A percentile compares a stretch with the other conserved stretches of the same genome.
These are phyloP conservation scores for Sugiyamaella neomexicana DNA, from an alignment of 1,139 yeast genomes.

Conservation along the genomic window DNA sequence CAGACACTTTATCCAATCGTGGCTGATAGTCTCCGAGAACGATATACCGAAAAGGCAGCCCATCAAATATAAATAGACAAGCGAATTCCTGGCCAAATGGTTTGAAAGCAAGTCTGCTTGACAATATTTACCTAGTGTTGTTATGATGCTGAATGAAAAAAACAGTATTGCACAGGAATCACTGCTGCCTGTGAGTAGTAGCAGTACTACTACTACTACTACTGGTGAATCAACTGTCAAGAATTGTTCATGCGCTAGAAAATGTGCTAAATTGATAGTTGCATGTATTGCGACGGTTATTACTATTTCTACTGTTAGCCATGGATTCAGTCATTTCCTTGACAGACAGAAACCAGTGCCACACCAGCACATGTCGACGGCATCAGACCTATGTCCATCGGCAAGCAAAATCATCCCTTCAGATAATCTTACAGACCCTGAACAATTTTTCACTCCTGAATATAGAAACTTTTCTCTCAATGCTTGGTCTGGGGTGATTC, in stretches of 20 bases:
- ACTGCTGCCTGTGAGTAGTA: too few species aligned
- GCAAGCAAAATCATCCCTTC: slow-evolving; percentile 1
- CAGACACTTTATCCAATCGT: background rate
- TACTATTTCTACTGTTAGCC: background rate
- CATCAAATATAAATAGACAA: too few species aligned
- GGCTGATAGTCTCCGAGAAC: background rate
- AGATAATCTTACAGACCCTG: slow-evolving; percentile 4
- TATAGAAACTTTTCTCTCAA: slow-evolving; percentile 31
- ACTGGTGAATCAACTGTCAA: too few species aligned
- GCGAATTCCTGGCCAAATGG: too few species aligned
- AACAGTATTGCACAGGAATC: too few species aligned
- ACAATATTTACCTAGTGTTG: too few species aligned
- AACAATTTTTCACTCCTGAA: slow-evolving; percentile 28
- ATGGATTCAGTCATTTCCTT: background rate
- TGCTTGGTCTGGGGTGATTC: slow-evolving; percentile 50
- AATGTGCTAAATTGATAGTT: background rate
- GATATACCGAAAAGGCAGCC: too few species aligned
- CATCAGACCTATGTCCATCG: background rate
- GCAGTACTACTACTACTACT: too few species aligned
- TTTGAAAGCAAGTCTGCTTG: too few species aligned
- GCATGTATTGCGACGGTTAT: background rate
- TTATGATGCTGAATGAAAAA: too few species aligned
- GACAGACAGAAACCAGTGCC: background rate
- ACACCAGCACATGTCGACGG: background rate
- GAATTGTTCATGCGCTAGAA: too few species aligned